Evolutionary conservation across 1,284 basidiomycete species (phyloP).

Genomic region (Tilletia caries): DNA sequence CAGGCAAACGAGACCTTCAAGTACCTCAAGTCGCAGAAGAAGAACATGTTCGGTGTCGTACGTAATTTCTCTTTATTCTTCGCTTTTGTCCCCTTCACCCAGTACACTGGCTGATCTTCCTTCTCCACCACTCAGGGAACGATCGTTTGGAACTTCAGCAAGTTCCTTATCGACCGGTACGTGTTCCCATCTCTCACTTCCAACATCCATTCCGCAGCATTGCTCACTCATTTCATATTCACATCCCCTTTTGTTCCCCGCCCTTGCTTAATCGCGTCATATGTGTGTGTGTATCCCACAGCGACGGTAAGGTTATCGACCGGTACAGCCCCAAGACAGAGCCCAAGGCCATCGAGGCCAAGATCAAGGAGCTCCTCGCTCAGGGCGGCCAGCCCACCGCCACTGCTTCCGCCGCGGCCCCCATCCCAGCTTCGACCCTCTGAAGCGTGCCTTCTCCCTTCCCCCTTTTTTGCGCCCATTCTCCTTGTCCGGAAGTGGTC

Average conservation of each 20-base stretch:
- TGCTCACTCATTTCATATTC: background rate
- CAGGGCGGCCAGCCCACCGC: slow-evolving; percentile 4
- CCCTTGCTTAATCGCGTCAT: background rate
- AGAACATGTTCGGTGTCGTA: slow-evolving; percentile 69
- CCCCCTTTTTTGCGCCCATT: too few species aligned
- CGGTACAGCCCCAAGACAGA: slow-evolving; percentile 77
- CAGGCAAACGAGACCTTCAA: slow-evolving; percentile 73
- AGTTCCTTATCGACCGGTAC: slow-evolving; percentile 55
- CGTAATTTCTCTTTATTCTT: slow-evolving; percentile 47
- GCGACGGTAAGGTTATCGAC: slow-evolving; percentile 67
- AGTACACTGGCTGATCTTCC: background rate
- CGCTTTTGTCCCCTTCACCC: too few species aligned
- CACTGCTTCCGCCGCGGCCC: background rate
- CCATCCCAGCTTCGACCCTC: background rate
- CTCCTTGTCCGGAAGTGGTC: too few species aligned
- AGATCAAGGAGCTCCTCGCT: slow-evolving; percentile 61
- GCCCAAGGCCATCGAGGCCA: slow-evolving; percentile 66
- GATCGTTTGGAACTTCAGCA: slow-evolving; percentile 65
- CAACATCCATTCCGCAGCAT: background rate
- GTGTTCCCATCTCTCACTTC: background rate
- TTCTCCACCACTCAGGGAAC: background rate
- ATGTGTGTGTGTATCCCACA: slow-evolving; percentile 21
- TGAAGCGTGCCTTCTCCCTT: background rate
- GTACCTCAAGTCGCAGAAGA: slow-evolving; percentile 76
- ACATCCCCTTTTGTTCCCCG: background rate